Percentiles rank a stretch among this genome's conserved stretches.
Evolutionary conservation across 2,329 filamentous ascomycete genomes (phyloP).

Genomic region (Cladophialophora bantiana): DNA sequence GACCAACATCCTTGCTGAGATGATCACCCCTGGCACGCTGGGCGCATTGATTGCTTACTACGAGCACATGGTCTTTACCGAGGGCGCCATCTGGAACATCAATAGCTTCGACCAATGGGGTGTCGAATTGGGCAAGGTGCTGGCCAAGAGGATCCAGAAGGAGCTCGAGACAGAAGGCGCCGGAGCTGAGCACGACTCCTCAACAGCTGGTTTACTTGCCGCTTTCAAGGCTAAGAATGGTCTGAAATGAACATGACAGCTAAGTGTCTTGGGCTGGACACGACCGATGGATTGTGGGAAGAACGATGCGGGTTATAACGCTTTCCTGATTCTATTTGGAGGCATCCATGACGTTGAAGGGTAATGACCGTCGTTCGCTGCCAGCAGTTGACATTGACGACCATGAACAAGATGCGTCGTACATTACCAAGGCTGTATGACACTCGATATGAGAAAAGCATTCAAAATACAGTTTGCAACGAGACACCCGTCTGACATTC

Average conservation of each 20-base stretch:
- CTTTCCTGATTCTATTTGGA: neutral
- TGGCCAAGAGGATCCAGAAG: slow-evolving; percentile 87
- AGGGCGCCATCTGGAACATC: slow-evolving; percentile 98
- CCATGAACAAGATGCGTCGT: neutral
- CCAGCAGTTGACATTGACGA: neutral
- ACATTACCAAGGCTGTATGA: slow-evolving; percentile 5
- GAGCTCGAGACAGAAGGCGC: slow-evolving; percentile 82
- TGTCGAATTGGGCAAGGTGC: slow-evolving; percentile 94
- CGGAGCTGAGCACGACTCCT: slow-evolving; percentile 78
- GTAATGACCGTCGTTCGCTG: neutral
- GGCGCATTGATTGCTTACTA: slow-evolving; percentile 98
- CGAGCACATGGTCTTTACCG: slow-evolving; percentile 97
- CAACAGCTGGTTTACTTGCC: slow-evolving; percentile 86
- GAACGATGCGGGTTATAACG: neutral
- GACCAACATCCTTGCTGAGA: slow-evolving; percentile 89
- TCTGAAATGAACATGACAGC: slow-evolving; percentile 34
- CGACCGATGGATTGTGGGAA: neutral
- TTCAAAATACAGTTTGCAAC: slow-evolving; percentile 14
- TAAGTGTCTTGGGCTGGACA: neutral
- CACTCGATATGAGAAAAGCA: slow-evolving; percentile 13
- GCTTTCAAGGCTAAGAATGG: slow-evolving; percentile 84
- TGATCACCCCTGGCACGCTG: slow-evolving; percentile 92
- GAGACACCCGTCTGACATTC: neutral
- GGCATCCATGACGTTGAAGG: neutral
- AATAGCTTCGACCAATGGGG: slow-evolving; percentile 99